phyloP scores from a whole-genome alignment of 1,139 yeast species.

The Yamadazyma friedrichii region DNA sequence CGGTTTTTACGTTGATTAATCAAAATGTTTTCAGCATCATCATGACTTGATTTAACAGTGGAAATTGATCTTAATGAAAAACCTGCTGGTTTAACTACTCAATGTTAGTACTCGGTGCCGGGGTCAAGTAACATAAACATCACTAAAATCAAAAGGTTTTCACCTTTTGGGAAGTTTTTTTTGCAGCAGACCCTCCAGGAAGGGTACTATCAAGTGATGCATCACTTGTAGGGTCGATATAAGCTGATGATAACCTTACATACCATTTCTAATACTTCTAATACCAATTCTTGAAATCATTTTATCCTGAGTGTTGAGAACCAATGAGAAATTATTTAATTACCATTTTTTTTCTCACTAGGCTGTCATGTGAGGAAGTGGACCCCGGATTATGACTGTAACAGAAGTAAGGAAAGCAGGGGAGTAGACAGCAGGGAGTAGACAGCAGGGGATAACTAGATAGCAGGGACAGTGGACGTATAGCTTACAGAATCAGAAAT shows the following conservation, averaged over 20 bases:
- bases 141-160: background rate
- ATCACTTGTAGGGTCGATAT: background rate
- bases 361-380: background rate
- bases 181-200: too few species aligned
- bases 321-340: constrained; percentile 13
- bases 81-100: background rate
- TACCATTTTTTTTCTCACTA: constrained; percentile 4
- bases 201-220: too few species aligned
- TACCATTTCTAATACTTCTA: constrained; percentile 1
- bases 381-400: too few species aligned
- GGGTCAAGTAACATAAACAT: too few species aligned
- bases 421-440: too few species aligned
- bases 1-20: constrained; percentile 82
- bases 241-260: too few species aligned
- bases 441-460: too few species aligned
- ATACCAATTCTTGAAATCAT: constrained; percentile 6
- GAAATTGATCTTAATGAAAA: constrained; percentile 17
- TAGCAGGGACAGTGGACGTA: too few species aligned
- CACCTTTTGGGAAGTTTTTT: background rate
- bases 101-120: background rate
- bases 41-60: constrained; percentile 60
- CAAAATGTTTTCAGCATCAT: constrained; percentile 67
- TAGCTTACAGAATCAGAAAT: too few species aligned
- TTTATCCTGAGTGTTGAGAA: constrained; percentile 1
- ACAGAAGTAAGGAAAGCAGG: too few species aligned